A percentile compares a stretch with the other conserved stretches of the same genome.
phyloP scores from a whole-genome alignment of 2,329 filamentous ascomycete genomes.

The Nemania serpens region DNA sequence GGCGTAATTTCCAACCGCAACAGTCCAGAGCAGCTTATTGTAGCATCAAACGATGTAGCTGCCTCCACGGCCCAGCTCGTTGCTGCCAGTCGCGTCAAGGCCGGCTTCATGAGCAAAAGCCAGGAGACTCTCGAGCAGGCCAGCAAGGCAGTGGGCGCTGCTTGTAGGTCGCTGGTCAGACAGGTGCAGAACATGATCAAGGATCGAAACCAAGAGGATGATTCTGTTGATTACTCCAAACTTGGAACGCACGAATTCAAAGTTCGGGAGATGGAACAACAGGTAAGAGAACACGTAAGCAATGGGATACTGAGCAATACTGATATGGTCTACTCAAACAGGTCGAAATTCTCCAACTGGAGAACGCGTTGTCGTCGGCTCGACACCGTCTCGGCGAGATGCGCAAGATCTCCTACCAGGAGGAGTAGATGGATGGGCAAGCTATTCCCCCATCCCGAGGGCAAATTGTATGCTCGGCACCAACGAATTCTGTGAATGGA shows the following conservation, averaged over 20 bases:
- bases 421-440: slow-evolving; percentile 57
- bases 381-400: slow-evolving; percentile 90
- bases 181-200: slow-evolving; percentile 96
- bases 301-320: slow-evolving; percentile 11
- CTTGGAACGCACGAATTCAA: slow-evolving; percentile 96
- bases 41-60: slow-evolving; percentile 95
- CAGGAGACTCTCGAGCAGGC: slow-evolving; percentile 91
- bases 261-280: slow-evolving; percentile 98
- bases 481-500: too few species aligned
- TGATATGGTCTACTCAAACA: slow-evolving; percentile 45
- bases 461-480: background rate
- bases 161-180: slow-evolving; percentile 84
- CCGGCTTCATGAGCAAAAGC: slow-evolving; percentile 95
- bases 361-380: slow-evolving; percentile 81
- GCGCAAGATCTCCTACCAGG: slow-evolving; percentile 94
- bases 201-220: slow-evolving; percentile 80
- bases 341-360: slow-evolving; percentile 96
- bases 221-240: slow-evolving; percentile 84
- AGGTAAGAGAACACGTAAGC: slow-evolving; percentile 63
- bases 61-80: slow-evolving; percentile 96
- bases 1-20: slow-evolving; percentile 91
- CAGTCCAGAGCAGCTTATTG: slow-evolving; percentile 94
- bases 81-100: slow-evolving; percentile 93
- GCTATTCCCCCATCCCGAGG: too few species aligned
- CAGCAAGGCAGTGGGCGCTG: slow-evolving; percentile 88